Percentiles rank a stretch among this genome's conserved stretches.
Conservation (phyloP, 2,329 filamentous ascomycete genomes). For the Dichotomopilus funicola region DNA sequence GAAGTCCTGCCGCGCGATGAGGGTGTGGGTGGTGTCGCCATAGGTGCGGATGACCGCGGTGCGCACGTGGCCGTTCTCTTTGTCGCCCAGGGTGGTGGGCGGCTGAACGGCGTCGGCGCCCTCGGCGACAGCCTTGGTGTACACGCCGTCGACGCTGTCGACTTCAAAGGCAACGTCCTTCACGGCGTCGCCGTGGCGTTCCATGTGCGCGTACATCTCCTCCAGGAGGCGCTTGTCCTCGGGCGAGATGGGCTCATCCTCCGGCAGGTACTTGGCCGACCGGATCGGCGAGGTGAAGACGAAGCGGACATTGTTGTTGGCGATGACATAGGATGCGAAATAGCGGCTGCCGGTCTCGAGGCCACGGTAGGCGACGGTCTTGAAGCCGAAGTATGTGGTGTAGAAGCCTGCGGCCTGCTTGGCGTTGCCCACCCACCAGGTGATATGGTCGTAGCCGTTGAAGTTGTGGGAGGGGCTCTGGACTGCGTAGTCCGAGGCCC, state of each 20-base stretch:
- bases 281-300: conserved; percentile 78
- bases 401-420: conserved; percentile 93
- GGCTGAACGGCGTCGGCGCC: conserved; percentile 57
- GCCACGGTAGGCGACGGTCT: conserved; percentile 73
- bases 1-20: conserved; percentile 69
- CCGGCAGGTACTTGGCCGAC: conserved; percentile 46
- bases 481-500: conserved; percentile 49
- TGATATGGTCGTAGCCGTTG: conserved; percentile 84
- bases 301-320: conserved; percentile 70
- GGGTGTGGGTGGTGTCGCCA: conserved; percentile 89
- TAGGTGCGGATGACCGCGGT: conserved; percentile 84
- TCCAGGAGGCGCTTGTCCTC: conserved; percentile 60
- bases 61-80: conserved; percentile 59
- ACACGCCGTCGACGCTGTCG: conserved; percentile 78
- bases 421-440: conserved; percentile 95
- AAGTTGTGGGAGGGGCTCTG: conserved; percentile 51
- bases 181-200: conserved; percentile 85
- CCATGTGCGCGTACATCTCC: conserved; percentile 76
- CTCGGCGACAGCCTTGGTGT: conserved; percentile 60
- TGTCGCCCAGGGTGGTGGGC: conserved; percentile 50
- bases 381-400: conserved; percentile 79
- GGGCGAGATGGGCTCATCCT: conserved; percentile 53
- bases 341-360: conserved; percentile 81
- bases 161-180: conserved; percentile 96
- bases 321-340: conserved; percentile 77